Evolutionary conservation across 148 eudicot genomes (phyloP).

Genomic region (Chenopodium suecicum): DNA sequence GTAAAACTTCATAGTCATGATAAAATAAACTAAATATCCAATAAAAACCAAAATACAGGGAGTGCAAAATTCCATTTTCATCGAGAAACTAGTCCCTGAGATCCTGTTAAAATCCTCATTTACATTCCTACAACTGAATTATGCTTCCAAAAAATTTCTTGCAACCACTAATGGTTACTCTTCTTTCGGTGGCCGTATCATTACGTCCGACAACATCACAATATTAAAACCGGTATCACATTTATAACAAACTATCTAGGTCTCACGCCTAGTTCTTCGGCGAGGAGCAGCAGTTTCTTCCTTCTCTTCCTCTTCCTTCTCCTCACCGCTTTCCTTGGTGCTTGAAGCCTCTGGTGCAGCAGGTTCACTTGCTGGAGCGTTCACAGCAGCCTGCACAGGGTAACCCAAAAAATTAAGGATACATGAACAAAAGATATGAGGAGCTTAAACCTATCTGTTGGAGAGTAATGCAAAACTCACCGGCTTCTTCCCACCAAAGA

Average conservation of each 20-base stretch:
- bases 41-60: slow-evolving; percentile 11
- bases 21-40: neutral
- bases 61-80: slow-evolving; percentile 16
- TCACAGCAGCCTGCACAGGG: slow-evolving; percentile 40
- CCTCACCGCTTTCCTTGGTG: slow-evolving; percentile 40
- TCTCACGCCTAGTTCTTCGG: slow-evolving; percentile 76
- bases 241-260: slow-evolving; percentile 21
- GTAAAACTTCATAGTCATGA: neutral
- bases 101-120: slow-evolving; percentile 28
- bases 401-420: neutral
- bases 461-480: slow-evolving; percentile 39
- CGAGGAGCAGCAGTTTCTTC: slow-evolving; percentile 61
- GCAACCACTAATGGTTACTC: slow-evolving; percentile 5
- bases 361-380: slow-evolving; percentile 29
- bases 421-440: neutral
- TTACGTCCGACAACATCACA: slow-evolving; percentile 6
- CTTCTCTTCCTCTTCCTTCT: slow-evolving; percentile 51
- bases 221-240: slow-evolving; percentile 14
- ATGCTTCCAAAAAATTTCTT: slow-evolving; percentile 16
- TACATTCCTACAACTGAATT: slow-evolving; percentile 29
- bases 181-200: neutral
- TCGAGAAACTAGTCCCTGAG: slow-evolving; percentile 16
- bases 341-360: slow-evolving; percentile 43
- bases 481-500: slow-evolving; percentile 87
- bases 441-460: neutral